A percentile compares a stretch with the other conserved stretches of the same genome.
Evolutionary conservation across 1,139 yeast genomes (phyloP).

Genomic region (Yamadazyma triangularis): DNA sequence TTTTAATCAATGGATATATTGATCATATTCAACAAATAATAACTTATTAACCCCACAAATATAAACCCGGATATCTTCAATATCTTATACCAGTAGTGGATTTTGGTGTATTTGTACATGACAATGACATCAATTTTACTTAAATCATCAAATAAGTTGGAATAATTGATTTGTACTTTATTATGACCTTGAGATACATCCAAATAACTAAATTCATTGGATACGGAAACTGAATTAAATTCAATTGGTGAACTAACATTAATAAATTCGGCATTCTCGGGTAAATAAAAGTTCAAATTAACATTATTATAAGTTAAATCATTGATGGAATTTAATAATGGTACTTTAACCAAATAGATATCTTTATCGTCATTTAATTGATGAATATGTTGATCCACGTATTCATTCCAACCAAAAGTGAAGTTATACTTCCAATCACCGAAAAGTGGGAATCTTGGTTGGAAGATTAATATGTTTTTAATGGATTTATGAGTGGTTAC

Average conservation of each 20-base stretch:
- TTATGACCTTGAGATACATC: slow-evolving; percentile 80
- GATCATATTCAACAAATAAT: slow-evolving; percentile 44
- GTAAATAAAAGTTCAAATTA: slow-evolving; percentile 63
- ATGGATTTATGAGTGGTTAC: slow-evolving; percentile 73
- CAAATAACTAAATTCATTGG: slow-evolving; percentile 59
- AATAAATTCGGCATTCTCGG: slow-evolving; percentile 76
- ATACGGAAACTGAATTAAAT: slow-evolving; percentile 29
- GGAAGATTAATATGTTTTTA: slow-evolving; percentile 50
- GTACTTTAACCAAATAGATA: slow-evolving; percentile 65
- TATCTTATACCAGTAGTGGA: slow-evolving; percentile 60
- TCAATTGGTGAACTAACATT: slow-evolving; percentile 57
- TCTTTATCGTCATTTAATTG: slow-evolving; percentile 36
- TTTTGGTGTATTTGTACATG: slow-evolving; percentile 55
- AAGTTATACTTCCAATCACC: slow-evolving; percentile 97
- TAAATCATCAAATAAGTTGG: slow-evolving; percentile 69
- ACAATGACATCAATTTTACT: slow-evolving; percentile 54
- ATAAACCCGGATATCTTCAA: slow-evolving; percentile 60
- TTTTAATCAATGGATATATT: slow-evolving; percentile 26
- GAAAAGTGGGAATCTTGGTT: slow-evolving; percentile 88
- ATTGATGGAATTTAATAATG: slow-evolving; percentile 67
- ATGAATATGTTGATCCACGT: slow-evolving; percentile 50
- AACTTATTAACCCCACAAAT: slow-evolving; percentile 57
- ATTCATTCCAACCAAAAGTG: slow-evolving; percentile 86
- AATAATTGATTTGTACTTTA: slow-evolving; percentile 59
- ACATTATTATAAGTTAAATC: slow-evolving; percentile 67